These are phyloP conservation scores for Phaffomyces antillensis DNA, from an alignment of 805 yeast genomes.

Conservation along the genomic window DNA sequence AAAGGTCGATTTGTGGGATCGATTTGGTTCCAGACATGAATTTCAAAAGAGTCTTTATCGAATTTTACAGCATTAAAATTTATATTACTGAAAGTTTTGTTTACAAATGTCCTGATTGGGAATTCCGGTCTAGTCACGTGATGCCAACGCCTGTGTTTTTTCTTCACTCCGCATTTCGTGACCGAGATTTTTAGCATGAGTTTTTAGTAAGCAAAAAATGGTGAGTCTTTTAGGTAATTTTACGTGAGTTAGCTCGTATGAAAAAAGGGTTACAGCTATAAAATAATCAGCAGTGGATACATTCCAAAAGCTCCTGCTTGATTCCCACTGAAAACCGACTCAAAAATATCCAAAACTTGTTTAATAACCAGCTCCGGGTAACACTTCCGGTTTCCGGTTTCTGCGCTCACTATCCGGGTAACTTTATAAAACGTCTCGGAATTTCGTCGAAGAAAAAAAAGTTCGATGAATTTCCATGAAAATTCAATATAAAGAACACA, in stretches of 20 bases:
- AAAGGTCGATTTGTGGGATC: constrained; percentile 16
- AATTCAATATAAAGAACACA: neutral
- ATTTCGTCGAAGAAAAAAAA: neutral
- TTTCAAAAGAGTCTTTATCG: neutral
- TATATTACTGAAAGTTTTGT: neutral
- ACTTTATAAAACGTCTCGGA: neutral
- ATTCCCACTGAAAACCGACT: too few species aligned
- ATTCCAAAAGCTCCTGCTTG: too few species aligned
- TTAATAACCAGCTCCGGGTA: neutral
- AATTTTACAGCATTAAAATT: neutral
- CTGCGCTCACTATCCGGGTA: constrained; percentile 1
- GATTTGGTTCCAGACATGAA: neutral
- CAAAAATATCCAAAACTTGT: too few species aligned
- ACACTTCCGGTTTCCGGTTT: neutral
- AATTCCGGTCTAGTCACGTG: neutral
- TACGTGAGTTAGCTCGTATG: too few species aligned
- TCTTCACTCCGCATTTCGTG: neutral
- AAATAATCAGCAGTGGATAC: too few species aligned
- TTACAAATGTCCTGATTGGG: neutral
- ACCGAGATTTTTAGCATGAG: neutral
- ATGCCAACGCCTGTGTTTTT: too few species aligned
- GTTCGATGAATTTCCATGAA: constrained; percentile 3
- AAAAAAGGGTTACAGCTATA: too few species aligned
- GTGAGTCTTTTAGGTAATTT: too few species aligned
- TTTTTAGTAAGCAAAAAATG: too few species aligned